phyloP scores from a whole-genome alignment of 768 basidiomycete genomes.

The Suillus americanus region DNA sequence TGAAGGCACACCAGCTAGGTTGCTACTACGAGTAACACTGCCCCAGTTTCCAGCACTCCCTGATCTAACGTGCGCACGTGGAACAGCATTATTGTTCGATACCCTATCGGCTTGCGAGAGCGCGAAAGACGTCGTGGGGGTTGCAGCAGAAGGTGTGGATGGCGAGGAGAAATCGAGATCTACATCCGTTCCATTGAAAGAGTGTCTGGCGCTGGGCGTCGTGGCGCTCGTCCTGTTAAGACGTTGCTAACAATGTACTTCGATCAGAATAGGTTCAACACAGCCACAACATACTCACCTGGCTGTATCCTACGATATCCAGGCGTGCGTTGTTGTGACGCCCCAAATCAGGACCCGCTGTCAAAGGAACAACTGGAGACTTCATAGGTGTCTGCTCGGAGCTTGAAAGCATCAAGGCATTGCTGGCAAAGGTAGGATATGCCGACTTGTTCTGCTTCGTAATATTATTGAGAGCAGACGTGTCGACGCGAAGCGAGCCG shows the following conservation, averaged over 20 bases:
- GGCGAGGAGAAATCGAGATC: conserved; percentile 59
- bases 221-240: conserved; percentile 47
- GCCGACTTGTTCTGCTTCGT: conserved; percentile 83
- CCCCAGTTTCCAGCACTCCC: conserved; percentile 85
- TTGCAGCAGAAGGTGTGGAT: conserved; percentile 50
- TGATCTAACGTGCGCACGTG: conserved; percentile 63
- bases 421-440: conserved; percentile 60
- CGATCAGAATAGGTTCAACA: not conserved
- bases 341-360: conserved; percentile 83
- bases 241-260: conserved; percentile 35
- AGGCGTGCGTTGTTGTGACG: conserved; percentile 68
- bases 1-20: conserved; percentile 46
- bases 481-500: conserved; percentile 74
- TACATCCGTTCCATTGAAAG: conserved; percentile 72
- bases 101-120: conserved; percentile 39
- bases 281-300: conserved; percentile 42
- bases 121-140: conserved; percentile 40
- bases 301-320: conserved; percentile 73
- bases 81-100: conserved; percentile 28
- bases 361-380: conserved; percentile 72
- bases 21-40: conserved; percentile 54
- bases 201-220: conserved; percentile 62
- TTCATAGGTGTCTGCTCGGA: conserved; percentile 60
- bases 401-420: conserved; percentile 48
- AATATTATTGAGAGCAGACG: conserved; percentile 57